These are phyloP conservation scores for Saccharomyces pastorianus DNA, from an alignment of 1,139 yeast species.

Conservation along the genomic window DNA sequence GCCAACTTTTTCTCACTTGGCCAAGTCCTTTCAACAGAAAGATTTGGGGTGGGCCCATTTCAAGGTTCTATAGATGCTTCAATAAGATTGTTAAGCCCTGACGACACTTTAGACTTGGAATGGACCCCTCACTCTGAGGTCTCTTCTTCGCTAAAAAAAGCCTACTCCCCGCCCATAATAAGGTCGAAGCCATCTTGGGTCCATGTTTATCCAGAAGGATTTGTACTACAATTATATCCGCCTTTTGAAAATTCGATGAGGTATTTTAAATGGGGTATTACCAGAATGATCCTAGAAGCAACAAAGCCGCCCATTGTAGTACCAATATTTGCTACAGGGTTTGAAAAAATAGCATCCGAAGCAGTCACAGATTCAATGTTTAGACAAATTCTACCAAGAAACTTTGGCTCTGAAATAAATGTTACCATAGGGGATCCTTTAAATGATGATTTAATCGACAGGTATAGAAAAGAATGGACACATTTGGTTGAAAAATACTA, in stretches of 20 bases:
- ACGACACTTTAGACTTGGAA: conserved; percentile 5
- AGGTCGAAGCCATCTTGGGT: conserved; percentile 75
- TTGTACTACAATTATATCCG: conserved; percentile 74
- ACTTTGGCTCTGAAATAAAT: conserved; percentile 58
- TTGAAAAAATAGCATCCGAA: conserved; percentile 84
- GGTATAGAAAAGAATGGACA: conserved; percentile 62
- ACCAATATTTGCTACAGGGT: conserved; percentile 84
- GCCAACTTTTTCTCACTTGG: conserved; percentile 76
- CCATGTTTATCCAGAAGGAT: conserved; percentile 93
- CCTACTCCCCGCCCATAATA: conserved; percentile 41
- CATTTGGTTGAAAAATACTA: conserved; percentile 47
- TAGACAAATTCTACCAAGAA: conserved; percentile 54
- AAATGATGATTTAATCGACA: conserved; percentile 50
- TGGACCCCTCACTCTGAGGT: background rate
- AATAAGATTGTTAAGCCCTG: conserved; percentile 57
- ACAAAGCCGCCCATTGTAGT: conserved; percentile 77
- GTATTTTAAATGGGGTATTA: conserved; percentile 92
- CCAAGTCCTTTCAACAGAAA: conserved; percentile 71
- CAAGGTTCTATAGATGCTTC: conserved; percentile 89
- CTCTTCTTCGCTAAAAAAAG: conserved; percentile 6
- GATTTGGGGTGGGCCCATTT: conserved; percentile 90
- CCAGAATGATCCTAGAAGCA: conserved; percentile 74
- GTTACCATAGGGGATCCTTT: conserved; percentile 69
- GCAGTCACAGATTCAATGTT: conserved; percentile 46
- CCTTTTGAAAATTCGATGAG: conserved; percentile 83